Conservation (phyloP, 139 green algal genomes). For the Chlamydomonas sphaeroides region DNA sequence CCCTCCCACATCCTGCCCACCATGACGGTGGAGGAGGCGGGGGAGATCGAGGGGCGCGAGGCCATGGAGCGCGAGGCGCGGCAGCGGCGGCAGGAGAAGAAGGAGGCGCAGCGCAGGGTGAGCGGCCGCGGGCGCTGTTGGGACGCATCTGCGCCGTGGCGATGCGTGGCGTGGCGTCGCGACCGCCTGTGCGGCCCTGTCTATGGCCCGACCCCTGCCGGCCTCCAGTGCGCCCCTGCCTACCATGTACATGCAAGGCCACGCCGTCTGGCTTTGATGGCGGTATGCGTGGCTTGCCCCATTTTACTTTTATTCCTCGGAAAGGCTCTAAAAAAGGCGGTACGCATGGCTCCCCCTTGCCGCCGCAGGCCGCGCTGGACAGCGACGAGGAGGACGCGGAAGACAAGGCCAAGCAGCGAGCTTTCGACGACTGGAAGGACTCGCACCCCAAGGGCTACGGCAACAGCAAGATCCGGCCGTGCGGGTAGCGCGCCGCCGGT, state of each 20-base stretch:
- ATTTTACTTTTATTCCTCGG: no score
- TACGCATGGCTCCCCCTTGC: no score
- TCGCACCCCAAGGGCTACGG: constrained; percentile 79
- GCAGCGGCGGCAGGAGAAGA: constrained; percentile 4
- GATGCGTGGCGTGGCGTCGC: no score
- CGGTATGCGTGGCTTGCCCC: no score
- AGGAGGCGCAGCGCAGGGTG: constrained; percentile 22
- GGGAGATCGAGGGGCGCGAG: constrained; percentile 50
- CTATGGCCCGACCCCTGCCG: no score
- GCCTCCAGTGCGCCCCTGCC: no score
- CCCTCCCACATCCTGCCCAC: constrained; percentile 82
- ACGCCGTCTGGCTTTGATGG: no score
- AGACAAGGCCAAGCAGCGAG: constrained; percentile 60
- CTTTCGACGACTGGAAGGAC: constrained; percentile 88
- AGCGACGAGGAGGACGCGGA: constrained; percentile 73
- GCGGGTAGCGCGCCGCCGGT: constrained; percentile 31
- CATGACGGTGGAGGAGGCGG: constrained; percentile 69
- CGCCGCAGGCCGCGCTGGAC: constrained; percentile 18
- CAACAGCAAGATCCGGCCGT: constrained; percentile 85
- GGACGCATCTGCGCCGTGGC: no score
- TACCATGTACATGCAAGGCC: no score
- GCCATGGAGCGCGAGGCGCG: constrained; percentile 35
- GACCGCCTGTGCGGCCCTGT: no score
- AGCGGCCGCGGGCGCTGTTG: no score
- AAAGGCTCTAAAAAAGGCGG: no score